These are phyloP conservation scores for Clitocybe nebularis DNA, from an alignment of 1,284 basidiomycete genomes.

Conservation along the genomic window DNA sequence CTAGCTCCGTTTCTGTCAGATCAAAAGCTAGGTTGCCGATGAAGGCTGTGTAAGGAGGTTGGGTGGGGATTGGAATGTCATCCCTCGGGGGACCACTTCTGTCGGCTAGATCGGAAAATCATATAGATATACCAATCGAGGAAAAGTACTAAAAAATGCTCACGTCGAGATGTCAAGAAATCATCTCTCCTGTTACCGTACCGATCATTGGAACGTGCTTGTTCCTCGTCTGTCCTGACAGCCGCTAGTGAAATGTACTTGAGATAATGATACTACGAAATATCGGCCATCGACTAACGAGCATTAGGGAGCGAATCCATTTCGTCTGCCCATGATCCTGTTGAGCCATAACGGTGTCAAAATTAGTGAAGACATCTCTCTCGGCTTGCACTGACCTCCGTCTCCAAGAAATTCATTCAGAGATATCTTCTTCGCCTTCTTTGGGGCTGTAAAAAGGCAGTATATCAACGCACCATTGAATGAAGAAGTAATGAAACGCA, in stretches of 20 bases:
- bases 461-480: not conserved
- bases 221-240: conserved; percentile 55
- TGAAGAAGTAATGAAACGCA: conserved; percentile 1
- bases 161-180: conserved; percentile 57
- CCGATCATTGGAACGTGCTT: conserved; percentile 45
- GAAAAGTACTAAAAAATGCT: conserved; percentile 21
- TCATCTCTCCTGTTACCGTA: conserved; percentile 59
- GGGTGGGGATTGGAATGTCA: conserved; percentile 92
- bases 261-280: conserved; percentile 12
- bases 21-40: conserved; percentile 96
- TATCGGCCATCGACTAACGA: conserved; percentile 64
- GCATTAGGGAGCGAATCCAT: conserved; percentile 88
- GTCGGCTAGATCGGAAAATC: conserved; percentile 45
- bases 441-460: conserved; percentile 55
- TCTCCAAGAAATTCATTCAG: conserved; percentile 88
- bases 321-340: conserved; percentile 96
- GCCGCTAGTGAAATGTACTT: conserved; percentile 45
- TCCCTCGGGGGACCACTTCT: conserved; percentile 67
- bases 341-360: conserved; percentile 36
- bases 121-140: conserved; percentile 10
- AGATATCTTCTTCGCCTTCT: conserved; percentile 88
- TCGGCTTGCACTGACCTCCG: conserved; percentile 50
- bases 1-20: conserved; percentile 80
- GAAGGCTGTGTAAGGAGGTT: conserved; percentile 94
- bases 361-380: conserved; percentile 15